Evolutionary conservation across 2,329 filamentous ascomycete genomes (phyloP).

Genomic region (Pseudocercospora ulei): DNA sequence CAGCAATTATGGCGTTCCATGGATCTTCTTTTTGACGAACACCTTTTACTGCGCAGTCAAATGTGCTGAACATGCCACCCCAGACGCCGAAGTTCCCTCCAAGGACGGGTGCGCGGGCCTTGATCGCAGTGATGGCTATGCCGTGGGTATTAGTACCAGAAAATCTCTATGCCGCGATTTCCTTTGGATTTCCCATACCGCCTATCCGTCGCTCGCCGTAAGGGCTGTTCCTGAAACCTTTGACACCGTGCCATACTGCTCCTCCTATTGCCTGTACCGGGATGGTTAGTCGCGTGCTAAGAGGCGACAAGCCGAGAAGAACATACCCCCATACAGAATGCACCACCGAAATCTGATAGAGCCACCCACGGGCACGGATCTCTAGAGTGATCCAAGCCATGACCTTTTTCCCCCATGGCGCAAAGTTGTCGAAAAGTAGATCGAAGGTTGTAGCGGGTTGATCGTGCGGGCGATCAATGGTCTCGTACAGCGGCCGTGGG

Average conservation of each 20-base stretch:
- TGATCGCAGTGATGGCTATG: slow-evolving; percentile 77
- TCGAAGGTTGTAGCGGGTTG: background rate
- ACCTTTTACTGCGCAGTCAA: slow-evolving; percentile 94
- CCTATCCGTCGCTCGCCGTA: slow-evolving; percentile 94
- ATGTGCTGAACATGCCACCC: slow-evolving; percentile 92
- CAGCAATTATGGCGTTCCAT: slow-evolving; percentile 94
- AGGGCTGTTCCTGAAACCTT: slow-evolving; percentile 49
- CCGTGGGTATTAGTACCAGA: background rate
- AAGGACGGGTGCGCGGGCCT: slow-evolving; percentile 88
- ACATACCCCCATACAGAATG: slow-evolving; percentile 89
- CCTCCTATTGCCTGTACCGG: slow-evolving; percentile 31
- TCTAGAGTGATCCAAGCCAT: slow-evolving; percentile 75
- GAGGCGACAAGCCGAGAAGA: background rate
- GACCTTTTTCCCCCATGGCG: slow-evolving; percentile 27
- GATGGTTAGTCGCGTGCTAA: slow-evolving; percentile 6
- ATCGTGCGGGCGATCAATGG: background rate
- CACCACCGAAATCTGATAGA: slow-evolving; percentile 93
- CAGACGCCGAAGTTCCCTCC: slow-evolving; percentile 97
- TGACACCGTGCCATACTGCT: slow-evolving; percentile 92
- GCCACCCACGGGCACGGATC: slow-evolving; percentile 97
- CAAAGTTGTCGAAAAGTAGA: slow-evolving; percentile 7
- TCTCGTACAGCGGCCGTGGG: background rate
- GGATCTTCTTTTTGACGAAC: slow-evolving; percentile 85
- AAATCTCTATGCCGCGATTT: slow-evolving; percentile 4
- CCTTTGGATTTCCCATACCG: slow-evolving; percentile 35